phyloP scores from a whole-genome alignment of 1,284 basidiomycete genomes.

The Puccinia horiana region DNA sequence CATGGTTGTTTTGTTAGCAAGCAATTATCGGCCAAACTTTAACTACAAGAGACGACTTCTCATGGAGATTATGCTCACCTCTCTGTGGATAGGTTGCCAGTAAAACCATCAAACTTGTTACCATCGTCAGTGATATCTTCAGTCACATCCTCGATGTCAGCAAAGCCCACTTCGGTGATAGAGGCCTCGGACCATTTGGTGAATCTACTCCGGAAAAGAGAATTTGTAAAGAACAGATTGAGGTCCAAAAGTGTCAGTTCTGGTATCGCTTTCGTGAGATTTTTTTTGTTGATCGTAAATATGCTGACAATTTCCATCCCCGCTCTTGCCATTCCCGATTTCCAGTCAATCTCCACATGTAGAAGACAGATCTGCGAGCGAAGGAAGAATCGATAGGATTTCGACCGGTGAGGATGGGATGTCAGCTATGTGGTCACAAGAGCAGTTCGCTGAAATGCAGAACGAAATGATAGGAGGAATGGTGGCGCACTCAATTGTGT shows the following conservation, averaged over 20 bases:
- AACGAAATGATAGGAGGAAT: not conserved
- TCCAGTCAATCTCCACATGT: conserved; percentile 65
- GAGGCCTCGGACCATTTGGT: conserved; percentile 43
- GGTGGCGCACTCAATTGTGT: conserved; percentile 33
- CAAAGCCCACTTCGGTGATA: conserved; percentile 54
- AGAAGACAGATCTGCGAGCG: conserved; percentile 64
- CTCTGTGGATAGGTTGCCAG: conserved; percentile 6
- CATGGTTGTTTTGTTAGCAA: not conserved
- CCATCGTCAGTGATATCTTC: conserved; percentile 59
- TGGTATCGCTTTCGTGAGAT: not conserved
- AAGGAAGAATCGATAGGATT: not conserved
- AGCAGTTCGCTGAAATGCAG: not conserved
- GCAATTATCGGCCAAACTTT: conserved; percentile 51
- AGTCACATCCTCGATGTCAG: conserved; percentile 61
- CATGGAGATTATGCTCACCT: conserved; percentile 52
- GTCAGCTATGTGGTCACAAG: too few species aligned
- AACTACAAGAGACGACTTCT: not conserved
- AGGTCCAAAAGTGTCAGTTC: not conserved
- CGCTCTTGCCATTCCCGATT: conserved; percentile 61
- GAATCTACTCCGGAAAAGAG: conserved; percentile 28
- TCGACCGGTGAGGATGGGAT: not conserved
- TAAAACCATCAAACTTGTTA: conserved; percentile 54
- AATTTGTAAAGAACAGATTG: not conserved
- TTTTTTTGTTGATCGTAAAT: not conserved
- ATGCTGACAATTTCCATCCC: conserved; percentile 64